Base-by-base conservation (phyloP, 2,329 filamentous ascomycete species). In the Huntiella decipiens region DNA sequence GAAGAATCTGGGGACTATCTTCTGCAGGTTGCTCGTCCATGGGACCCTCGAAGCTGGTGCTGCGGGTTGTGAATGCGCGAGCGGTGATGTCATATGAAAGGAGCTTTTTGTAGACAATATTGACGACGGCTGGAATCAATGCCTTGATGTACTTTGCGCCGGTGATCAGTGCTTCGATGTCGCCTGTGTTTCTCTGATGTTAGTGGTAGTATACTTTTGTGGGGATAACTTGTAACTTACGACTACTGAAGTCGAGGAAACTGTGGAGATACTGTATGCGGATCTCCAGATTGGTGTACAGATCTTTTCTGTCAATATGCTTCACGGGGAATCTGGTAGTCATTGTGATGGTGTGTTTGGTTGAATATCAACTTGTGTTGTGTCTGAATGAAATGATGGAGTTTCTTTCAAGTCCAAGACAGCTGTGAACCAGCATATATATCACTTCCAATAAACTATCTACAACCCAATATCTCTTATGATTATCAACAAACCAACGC, bases 41-140 rank as follows among this genome's bases (percentile, higher is more conserved):
- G 2, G 77, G 74, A 0, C 75, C 77, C 53, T 83, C 76, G 51
- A 76, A 78, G 37, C 73, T 75, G 2, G 73, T 75, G 50, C 66
- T 71, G 19, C 69, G 62, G 1, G 72, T 75, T 48, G 75, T 71
- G 58, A 88, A 85, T 11, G 81, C 80, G 44, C 80, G 73, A 1
- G 83, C 82, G 2, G 83, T 91, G 58, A 91, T 83, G 57, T 88
- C 83, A 61, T 82, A 84, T 55, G 77, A 74, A 10, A 88, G 66
- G 1, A 91, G 70, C 57, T 88, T 88, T 56, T 77, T 77, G 65
- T 88, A 91, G 32, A 88, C 80, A 50, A 86, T 82, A 60, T 87
- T 85, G 56, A 88, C 82, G 16, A 91, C 71, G 39, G 82, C 79
- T 1, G 84, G 84, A 52, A 91, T 86, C 22, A 88, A 70, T n/a